Conservation (phyloP, 495 filamentous ascomycete species). For the Annulohypoxylon maeteangense region DNA sequence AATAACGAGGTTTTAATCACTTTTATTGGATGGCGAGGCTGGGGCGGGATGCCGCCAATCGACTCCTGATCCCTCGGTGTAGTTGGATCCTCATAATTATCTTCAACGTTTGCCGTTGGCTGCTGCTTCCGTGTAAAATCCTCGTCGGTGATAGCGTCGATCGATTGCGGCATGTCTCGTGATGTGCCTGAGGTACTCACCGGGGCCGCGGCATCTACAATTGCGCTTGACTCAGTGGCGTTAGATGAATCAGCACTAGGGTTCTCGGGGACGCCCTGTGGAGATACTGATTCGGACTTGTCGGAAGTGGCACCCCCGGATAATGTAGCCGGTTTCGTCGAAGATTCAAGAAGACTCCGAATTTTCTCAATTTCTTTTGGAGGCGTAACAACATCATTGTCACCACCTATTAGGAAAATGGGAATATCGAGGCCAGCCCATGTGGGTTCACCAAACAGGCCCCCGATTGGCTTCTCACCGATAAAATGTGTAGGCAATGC, state of each 20-base stretch:
- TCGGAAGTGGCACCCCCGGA: slow-evolving; percentile 2
- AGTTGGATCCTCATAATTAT: slow-evolving; percentile 59
- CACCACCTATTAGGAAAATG: slow-evolving; percentile 81
- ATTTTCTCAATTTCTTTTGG: slow-evolving; percentile 78
- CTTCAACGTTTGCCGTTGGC: slow-evolving; percentile 37
- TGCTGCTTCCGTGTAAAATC: slow-evolving; percentile 44
- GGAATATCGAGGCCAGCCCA: slow-evolving; percentile 81
- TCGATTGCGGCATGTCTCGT: slow-evolving; percentile 42
- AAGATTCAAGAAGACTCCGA: slow-evolving; percentile 44
- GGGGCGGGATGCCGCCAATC: slow-evolving; percentile 51
- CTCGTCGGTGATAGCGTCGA: slow-evolving; percentile 51
- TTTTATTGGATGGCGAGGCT: slow-evolving; percentile 55
- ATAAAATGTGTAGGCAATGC: slow-evolving; percentile 64
- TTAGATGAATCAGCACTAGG: slow-evolving; percentile 5
- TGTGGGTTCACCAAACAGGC: slow-evolving; percentile 72
- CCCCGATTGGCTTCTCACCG: slow-evolving; percentile 63
- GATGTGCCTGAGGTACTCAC: slow-evolving; percentile 49
- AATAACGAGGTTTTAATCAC: slow-evolving; percentile 77
- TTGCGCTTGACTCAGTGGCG: slow-evolving; percentile 35
- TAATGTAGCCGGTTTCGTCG: slow-evolving; percentile 8
- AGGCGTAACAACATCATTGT: slow-evolving; percentile 78
- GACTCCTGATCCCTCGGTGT: slow-evolving; percentile 53
- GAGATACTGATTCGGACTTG: slow-evolving; percentile 10
- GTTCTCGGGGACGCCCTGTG: slow-evolving; percentile 3
- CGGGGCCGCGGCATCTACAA: slow-evolving; percentile 61